Conservation (phyloP, 2,329 filamentous ascomycete genomes). For the Alternaria angustiovoidea region DNA sequence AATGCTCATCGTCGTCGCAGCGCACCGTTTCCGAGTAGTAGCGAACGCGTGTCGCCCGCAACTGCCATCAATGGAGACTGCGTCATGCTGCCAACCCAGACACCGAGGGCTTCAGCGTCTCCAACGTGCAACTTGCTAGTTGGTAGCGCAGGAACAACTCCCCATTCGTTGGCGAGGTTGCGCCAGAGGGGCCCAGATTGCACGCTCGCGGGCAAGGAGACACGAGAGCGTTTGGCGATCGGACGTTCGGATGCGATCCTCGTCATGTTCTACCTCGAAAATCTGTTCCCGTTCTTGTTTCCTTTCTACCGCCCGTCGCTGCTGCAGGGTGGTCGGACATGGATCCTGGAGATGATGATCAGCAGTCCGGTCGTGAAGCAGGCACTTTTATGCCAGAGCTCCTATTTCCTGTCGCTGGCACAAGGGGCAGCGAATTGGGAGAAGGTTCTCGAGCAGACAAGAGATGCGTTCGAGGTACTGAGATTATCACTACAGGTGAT, state of each 20-base stretch:
- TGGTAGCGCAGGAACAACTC: too few species aligned
- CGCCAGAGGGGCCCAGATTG: not conserved
- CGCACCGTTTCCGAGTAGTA: not conserved
- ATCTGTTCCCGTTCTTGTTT: not conserved
- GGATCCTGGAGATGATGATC: not conserved
- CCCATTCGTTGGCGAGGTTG: not conserved
- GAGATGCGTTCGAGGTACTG: not conserved
- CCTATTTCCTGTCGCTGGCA: not conserved
- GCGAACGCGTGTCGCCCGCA: not conserved
- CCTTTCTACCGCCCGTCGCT: not conserved
- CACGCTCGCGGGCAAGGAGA: not conserved
- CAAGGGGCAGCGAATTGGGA: not conserved
- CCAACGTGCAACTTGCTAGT: not conserved
- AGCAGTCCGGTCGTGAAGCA: not conserved
- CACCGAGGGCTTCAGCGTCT: not conserved
- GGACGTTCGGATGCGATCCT: not conserved
- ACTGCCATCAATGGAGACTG: not conserved
- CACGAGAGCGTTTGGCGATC: not conserved
- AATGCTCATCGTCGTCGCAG: not conserved
- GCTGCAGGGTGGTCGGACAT: not conserved
- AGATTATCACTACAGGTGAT: not conserved
- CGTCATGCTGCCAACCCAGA: not conserved
- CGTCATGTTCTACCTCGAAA: not conserved
- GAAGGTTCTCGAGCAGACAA: not conserved
- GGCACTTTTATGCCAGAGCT: not conserved